These are phyloP conservation scores for Cladosporium oxysporum DNA, from an alignment of 2,329 filamentous ascomycete genomes.

Conservation along the genomic window DNA sequence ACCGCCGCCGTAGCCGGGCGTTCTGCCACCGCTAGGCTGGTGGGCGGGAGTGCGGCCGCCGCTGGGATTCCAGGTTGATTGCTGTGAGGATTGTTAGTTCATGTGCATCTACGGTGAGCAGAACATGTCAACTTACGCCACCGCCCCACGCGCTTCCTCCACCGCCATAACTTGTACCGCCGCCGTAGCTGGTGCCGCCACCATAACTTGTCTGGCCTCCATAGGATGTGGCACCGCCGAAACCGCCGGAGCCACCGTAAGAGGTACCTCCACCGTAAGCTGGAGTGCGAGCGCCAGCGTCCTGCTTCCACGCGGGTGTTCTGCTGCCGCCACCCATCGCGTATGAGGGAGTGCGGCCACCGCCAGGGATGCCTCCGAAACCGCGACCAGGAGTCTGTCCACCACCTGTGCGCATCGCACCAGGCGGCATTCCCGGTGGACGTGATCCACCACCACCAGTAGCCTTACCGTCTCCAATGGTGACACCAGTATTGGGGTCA, in stretches of 20 bases:
- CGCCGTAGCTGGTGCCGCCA: slow-evolving; percentile 51
- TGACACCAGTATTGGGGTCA: slow-evolving; percentile 73
- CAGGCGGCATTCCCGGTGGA: slow-evolving; percentile 62
- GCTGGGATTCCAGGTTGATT: slow-evolving; percentile 41
- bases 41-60: slow-evolving; percentile 57
- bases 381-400: slow-evolving; percentile 30
- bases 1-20: slow-evolving; percentile 63
- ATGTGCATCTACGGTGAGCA: slow-evolving; percentile 59
- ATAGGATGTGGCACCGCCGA: slow-evolving; percentile 46
- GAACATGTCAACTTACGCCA: slow-evolving; percentile 26
- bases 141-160: slow-evolving; percentile 29
- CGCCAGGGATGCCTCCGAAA: slow-evolving; percentile 63
- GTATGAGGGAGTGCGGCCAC: slow-evolving; percentile 46
- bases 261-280: slow-evolving; percentile 49
- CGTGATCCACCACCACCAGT: slow-evolving; percentile 23
- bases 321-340: slow-evolving; percentile 49
- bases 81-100: slow-evolving; percentile 27
- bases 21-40: slow-evolving; percentile 64
- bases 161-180: slow-evolving; percentile 35
- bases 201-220: slow-evolving; percentile 68
- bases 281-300: slow-evolving; percentile 45
- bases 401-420: slow-evolving; percentile 28
- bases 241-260: slow-evolving; percentile 49
- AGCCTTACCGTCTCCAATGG: slow-evolving; percentile 50
- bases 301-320: slow-evolving; percentile 65